Base-by-base conservation (phyloP, 495 filamentous ascomycete species). In the Penicillium taxi region DNA sequence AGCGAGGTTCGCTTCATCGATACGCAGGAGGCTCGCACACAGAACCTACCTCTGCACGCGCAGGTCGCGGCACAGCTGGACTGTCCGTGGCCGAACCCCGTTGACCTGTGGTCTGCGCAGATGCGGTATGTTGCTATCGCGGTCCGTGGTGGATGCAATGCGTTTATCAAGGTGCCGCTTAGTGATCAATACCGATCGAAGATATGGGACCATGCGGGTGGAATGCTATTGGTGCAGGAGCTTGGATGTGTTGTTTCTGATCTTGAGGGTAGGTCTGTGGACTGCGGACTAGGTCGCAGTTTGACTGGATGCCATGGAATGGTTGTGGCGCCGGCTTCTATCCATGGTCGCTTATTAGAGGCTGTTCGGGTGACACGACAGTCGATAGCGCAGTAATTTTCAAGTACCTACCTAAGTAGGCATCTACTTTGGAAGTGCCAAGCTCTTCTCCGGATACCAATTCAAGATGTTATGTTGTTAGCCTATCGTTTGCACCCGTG, bases 141-240 rank as follows among this genome's bases (percentile, higher is more conserved):
- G 0, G 56, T 81, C 9, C 75, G 73, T 2, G 51, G 51, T 9
- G 66, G 73, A 5, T 74, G 70, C 9, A 79, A 81, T 53, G 61
- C 72, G 29, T 70, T 75, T 5, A 48, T 85, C 9, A 80, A 82
- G 64, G 61, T 84, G 8, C 78, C 81, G 35, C 63, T 65, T 40
- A 61, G 63, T 4, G 48, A 56, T 3, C 53, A 59, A 0, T 63
- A 77, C 39, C 61, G 60, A 17, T 78, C 71, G n/a, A 79, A 80
- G 55, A 64, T 81, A 11, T 85, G 81, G 81, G 81, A 85, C 44
- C 81, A 85, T 55, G 73, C 75, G 0, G 81, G 80, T 6, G 80
- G 77, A 0, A 78, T 82, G 71, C 53, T 85, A 17, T 61, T 84
- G 20, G 80, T 75, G 29, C 63, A 76, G 54, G 81, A 85, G 47